Conservation (phyloP, 441 rosid species). For the Bocquillonia castaneifolia region DNA sequence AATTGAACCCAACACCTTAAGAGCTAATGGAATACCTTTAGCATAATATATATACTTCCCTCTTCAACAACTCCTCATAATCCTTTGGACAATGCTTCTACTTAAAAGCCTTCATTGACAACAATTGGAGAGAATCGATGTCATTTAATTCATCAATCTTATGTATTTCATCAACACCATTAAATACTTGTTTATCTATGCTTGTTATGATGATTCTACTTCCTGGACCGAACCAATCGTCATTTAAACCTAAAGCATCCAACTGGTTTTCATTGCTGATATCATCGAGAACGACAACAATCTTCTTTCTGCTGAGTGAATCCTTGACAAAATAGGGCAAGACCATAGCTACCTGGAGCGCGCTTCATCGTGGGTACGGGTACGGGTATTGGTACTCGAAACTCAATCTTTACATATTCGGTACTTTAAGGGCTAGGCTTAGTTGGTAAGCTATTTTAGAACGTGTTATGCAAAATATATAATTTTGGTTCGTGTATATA, state of each 20-base stretch:
- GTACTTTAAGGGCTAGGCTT: no score
- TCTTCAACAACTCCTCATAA: not conserved
- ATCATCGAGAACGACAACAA: conserved; percentile 1
- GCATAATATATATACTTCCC: conserved; percentile 1
- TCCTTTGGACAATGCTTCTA: not conserved
- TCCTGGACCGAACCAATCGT: conserved; percentile 9
- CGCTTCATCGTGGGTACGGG: no score
- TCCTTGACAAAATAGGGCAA: not conserved
- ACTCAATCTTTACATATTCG: no score
- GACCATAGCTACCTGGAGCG: no score
- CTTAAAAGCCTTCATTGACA: conserved; percentile 6
- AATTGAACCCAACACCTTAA: conserved; percentile 23
- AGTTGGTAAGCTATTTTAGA: no score
- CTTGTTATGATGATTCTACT: conserved; percentile 16
- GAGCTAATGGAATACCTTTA: conserved; percentile 18
- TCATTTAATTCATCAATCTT: not conserved
- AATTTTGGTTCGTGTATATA: no score
- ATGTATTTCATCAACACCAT: not conserved
- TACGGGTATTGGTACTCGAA: no score
- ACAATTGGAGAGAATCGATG: conserved; percentile 9
- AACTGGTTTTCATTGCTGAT: not conserved
- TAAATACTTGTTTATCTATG: conserved; percentile 6
- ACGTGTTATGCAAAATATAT: no score
- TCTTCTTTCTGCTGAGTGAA: not conserved
- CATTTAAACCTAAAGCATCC: not conserved